Evolutionary conservation across 306 rosid species (phyloP).

Genomic region (Vigna angularis): DNA sequence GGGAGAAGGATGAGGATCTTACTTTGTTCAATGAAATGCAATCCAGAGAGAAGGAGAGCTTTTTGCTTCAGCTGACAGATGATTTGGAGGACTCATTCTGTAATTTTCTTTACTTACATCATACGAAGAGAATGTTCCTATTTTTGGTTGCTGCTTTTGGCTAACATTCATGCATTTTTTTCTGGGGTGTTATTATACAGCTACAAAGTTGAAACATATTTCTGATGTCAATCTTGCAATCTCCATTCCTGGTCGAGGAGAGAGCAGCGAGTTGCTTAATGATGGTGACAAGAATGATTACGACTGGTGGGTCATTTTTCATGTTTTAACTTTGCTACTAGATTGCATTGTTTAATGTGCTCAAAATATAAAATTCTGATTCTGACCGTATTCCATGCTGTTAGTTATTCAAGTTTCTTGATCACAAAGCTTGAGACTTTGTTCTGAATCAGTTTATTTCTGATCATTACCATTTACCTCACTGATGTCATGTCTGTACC

Average conservation of each 20-base stretch:
- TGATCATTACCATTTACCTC: background rate
- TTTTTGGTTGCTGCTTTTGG: conserved; percentile 34
- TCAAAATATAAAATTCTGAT: conserved; percentile 1
- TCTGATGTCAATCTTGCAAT: conserved; percentile 77
- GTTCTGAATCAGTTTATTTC: background rate
- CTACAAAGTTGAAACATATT: conserved; percentile 69
- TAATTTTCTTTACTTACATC: conserved; percentile 51
- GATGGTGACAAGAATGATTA: conserved; percentile 84
- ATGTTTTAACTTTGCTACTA: background rate
- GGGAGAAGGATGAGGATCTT: conserved; percentile 83
- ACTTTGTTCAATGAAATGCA: conserved; percentile 85
- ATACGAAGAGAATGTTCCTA: conserved; percentile 27
- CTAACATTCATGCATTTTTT: conserved; percentile 41
- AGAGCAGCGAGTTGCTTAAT: conserved; percentile 75
- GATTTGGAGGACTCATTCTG: conserved; percentile 77
- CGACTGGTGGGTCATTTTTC: conserved; percentile 64
- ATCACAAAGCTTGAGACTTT: conserved; percentile 21
- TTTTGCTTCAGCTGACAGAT: conserved; percentile 77
- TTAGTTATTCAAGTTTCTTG: conserved; percentile 18
- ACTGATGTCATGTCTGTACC: conserved; percentile 39
- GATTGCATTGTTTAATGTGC: background rate
- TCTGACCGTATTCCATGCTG: conserved; percentile 2
- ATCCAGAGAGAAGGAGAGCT: conserved; percentile 64
- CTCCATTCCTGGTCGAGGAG: conserved; percentile 70
- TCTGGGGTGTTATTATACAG: conserved; percentile 55